Percentiles rank a stretch among this genome's conserved stretches.
Conservation (phyloP, 208 protist species). For the Crithidia bombi region DNA sequence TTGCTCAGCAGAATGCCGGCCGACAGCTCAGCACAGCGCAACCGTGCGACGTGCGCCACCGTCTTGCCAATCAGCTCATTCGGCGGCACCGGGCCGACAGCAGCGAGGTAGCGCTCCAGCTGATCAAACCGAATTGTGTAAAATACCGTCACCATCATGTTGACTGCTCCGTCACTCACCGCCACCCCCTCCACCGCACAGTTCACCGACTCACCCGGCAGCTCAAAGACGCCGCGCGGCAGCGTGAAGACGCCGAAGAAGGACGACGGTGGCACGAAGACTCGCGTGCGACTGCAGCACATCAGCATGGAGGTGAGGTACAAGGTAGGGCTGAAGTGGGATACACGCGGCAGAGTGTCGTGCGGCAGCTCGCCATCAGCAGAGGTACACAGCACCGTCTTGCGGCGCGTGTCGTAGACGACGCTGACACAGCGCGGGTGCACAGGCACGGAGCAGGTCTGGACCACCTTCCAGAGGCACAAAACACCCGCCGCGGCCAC, state of each 20-base stretch:
- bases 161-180: constrained; percentile 64
- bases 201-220: constrained; percentile 58
- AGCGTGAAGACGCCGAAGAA: constrained; percentile 83
- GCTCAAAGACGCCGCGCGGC: constrained; percentile 55
- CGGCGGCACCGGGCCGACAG: constrained; percentile 70
- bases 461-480: constrained; percentile 55
- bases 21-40: constrained; percentile 59
- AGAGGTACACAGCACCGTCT: constrained; percentile 67
- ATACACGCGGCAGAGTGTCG: constrained; percentile 43
- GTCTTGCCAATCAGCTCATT: constrained; percentile 75
- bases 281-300: constrained; percentile 44
- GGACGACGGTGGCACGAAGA: constrained; percentile 71
- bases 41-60: constrained; percentile 50
- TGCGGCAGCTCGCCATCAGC: constrained; percentile 48
- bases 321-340: constrained; percentile 53
- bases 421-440: constrained; percentile 75
- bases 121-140: constrained; percentile 76
- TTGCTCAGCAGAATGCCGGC: constrained; percentile 77
- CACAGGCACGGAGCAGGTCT: constrained; percentile 61
- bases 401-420: constrained; percentile 83
- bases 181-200: constrained; percentile 64
- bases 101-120: constrained; percentile 83
- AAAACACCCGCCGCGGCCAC: constrained; percentile 40
- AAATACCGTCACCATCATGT: constrained; percentile 67
- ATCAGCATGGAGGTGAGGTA: constrained; percentile 59